Base-by-base conservation (phyloP, 2,329 filamentous ascomycete species). In the Fusarium sp. region DNA sequence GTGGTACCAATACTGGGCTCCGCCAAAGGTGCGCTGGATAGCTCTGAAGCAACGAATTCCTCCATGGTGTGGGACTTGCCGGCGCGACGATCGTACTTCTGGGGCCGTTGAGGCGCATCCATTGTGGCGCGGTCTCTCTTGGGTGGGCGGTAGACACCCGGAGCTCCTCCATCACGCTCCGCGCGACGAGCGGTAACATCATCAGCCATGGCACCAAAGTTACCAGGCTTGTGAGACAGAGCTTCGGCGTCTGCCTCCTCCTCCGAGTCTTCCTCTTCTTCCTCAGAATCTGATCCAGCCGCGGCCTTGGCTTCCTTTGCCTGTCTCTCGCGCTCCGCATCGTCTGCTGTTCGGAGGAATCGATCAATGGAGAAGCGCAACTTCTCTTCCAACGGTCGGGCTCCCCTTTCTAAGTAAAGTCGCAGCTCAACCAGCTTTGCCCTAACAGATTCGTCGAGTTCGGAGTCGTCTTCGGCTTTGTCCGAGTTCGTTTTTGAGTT, bases 301-400 rank as follows among this genome's bases (percentile, higher is more conserved):
- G 76, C 83, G 42, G 61, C 76, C 75, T 33, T 64, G 9, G 75
- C 68, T 33, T 75, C 77, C 14, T 80, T 81, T 4, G 79, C 78
- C 47, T 83, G 82, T 7, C 81, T 81, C 77, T 83, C 54, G 77
- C 82, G 85, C 70, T 91, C 88, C 7, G 89, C 87, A 74, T 95
- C 92, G 68, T 97, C 93, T 39, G 94, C 94, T 0, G 94, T 93
- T 71, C 94, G 92, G 25, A 99, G 86, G 31, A 98, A 94, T 79
- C 97, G 96, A 81, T 98, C 95, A 77, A 99, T 94, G 80, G 98
- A 95, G 82, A 98, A 99, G 74, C 94, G 95, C 69, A 99, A 84
- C 76, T 95, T 93, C 74, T 92, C 92, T 82, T 99, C 97, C 20
- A 98, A 84, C 0, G 96, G 96, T 20, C 93, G 90, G 7, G 97